These are phyloP conservation scores for Aspergillus fijiensis DNA, from an alignment of 2,329 filamentous ascomycete species.

Conservation along the genomic window DNA sequence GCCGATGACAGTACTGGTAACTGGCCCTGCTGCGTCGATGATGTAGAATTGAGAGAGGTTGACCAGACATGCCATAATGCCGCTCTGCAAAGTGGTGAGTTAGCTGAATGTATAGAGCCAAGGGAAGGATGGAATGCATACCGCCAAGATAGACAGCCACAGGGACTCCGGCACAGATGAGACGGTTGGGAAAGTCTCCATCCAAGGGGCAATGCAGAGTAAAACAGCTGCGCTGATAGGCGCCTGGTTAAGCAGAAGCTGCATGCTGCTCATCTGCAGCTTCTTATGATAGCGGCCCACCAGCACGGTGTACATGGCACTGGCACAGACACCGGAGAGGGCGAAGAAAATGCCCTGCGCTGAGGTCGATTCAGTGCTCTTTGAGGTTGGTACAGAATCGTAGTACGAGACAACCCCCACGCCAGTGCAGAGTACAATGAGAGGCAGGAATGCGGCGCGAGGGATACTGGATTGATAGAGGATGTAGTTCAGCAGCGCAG, in stretches of 20 bases:
- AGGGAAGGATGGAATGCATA: not conserved
- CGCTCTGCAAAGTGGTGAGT: slow-evolving; percentile 13
- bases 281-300: slow-evolving; percentile 22
- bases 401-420: slow-evolving; percentile 25
- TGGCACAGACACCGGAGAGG: slow-evolving; percentile 20
- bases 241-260: slow-evolving; percentile 23
- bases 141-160: slow-evolving; percentile 20
- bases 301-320: slow-evolving; percentile 23
- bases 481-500: slow-evolving; percentile 20
- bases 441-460: slow-evolving; percentile 15
- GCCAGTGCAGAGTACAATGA: slow-evolving; percentile 19
- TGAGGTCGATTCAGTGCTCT: slow-evolving; percentile 17
- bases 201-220: slow-evolving; percentile 18
- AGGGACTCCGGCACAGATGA: slow-evolving; percentile 17
- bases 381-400: slow-evolving; percentile 15
- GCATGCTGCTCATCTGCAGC: slow-evolving; percentile 23
- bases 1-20: slow-evolving; percentile 65
- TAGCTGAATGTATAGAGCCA: not conserved
- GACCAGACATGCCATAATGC: slow-evolving; percentile 23
- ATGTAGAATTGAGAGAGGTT: slow-evolving; percentile 27
- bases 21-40: slow-evolving; percentile 50
- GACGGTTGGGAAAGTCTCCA: slow-evolving; percentile 14
- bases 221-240: slow-evolving; percentile 21
- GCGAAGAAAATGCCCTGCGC: slow-evolving; percentile 19
- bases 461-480: slow-evolving; percentile 21